Evolutionary conservation across 441 rosid species (phyloP), one percentile per base, ranked within the genome.

Genomic region (Geranium incanum): DNA sequence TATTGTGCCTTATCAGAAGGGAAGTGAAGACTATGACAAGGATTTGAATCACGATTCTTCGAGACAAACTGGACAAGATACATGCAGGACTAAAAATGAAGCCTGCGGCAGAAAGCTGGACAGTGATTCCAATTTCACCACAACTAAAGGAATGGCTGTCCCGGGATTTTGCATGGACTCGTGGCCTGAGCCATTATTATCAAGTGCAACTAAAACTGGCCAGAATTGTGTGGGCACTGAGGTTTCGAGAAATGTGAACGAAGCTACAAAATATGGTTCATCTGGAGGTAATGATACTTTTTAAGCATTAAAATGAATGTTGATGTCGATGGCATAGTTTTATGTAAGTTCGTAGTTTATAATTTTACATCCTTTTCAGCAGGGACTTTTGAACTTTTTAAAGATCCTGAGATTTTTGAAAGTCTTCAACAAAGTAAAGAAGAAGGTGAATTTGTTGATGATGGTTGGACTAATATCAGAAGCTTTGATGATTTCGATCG

Each of bases 401-500:
- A 45, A 45, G 52, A 45, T 45, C 52, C 3, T 11, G n/a, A 9
- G 12, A 13, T 45, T 45, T 76, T 80, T 74, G 81, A 88, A 80
- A 89, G 84, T 75, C 68, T 81, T 68, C 84, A 84, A 78, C 67
- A 66, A 81, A 80, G 80, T 76, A 82, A 87, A 81, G 97, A 84
- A 68, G 91, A 86, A 78, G 86, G 83, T 79, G 94, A 86, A 80
- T 88, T 91, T 84, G 88, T 82, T 75, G 95, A 93, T 78, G 89
- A 86, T 70, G 83, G 92, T 73, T 95, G 99, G 98, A 97, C 81
- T 74, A 87, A 84, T 82, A 87, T 95, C 71, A 92, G 97, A 83
- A 93, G 99, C 79, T 95, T 95, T 79, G 96, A 91, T 78, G 99
- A 95, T 80, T 93, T 93, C 75, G 94, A 91, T 81, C 89, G 78